Evolutionary conservation across 805 yeast genomes (phyloP), one percentile per base, ranked within the genome.

Genomic region (Kockiozyma suomiensis): DNA sequence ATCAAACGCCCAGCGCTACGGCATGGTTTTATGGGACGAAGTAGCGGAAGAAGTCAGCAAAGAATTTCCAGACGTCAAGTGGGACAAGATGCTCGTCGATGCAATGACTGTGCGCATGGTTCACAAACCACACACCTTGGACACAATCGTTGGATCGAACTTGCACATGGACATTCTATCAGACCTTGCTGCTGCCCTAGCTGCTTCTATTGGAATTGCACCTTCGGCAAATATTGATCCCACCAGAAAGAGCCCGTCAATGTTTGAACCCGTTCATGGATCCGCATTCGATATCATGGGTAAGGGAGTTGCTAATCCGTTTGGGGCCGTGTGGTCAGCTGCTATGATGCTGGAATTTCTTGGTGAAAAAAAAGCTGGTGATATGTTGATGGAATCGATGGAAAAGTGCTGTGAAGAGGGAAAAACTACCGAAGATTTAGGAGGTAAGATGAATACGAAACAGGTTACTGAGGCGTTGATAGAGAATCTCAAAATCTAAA

Each of bases 251-350:
- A 60, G 56, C 25, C 67, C 67, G 2, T 51, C 61, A 13, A 21
- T 64, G 53, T 64, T 64, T 37, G 66, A 64, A 50, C 67, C 67
- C n/a, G 64, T 64, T n/a, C 67, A 62, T 33, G 67, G 67, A 21
- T 56, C 66, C 30, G 67, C 66, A 4, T 64, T 64, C 40, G 67
- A 64, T 41, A 64, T 64, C 25, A 64, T 66, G 26, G 67, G 67
- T 6, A 64, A 58, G 32, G 67, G 67, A 5, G 41, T 61, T 38
- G 66, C 67, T 13, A 62, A 64, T 33, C 67, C 67, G n/a, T 25
- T 64, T n/a, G 67, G 61, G 17, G 53, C 68, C 13, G 51, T 65
- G 26, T 65, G 68, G 68, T 59, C 65, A 21, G 63, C 65, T 3
- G 62, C 63, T 17, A 63, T 63, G 65, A 50, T 64, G 64, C 50